Conservation (phyloP, 257 asterid species). For the Solanum virginianum region DNA sequence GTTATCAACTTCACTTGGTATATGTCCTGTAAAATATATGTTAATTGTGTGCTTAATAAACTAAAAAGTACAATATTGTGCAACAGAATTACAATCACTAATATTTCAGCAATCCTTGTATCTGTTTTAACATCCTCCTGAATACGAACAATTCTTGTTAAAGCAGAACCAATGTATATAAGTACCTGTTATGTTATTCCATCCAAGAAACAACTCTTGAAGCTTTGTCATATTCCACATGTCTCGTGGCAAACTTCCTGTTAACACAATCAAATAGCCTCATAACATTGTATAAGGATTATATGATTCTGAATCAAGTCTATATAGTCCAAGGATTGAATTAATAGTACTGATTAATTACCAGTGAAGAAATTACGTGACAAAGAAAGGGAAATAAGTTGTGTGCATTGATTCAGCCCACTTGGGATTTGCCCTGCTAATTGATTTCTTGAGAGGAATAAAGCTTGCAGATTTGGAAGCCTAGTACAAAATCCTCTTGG, state of each 20-base stretch:
- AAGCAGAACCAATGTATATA: background rate
- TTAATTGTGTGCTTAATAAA: background rate
- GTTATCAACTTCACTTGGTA: background rate
- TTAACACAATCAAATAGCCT: background rate
- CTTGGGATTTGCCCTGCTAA: slow-evolving; percentile 6
- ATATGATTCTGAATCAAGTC: background rate
- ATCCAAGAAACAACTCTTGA: background rate
- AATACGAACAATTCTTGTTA: background rate
- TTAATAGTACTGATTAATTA: background rate
- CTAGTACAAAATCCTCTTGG: background rate
- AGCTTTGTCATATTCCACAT: slow-evolving; percentile 7
- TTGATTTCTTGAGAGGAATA: background rate
- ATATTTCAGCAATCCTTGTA: background rate
- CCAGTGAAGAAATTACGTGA: slow-evolving; percentile 2
- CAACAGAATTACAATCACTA: background rate
- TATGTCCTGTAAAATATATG: background rate
- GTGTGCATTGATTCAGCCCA: background rate
- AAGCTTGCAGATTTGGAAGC: background rate
- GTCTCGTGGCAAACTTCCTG: slow-evolving; percentile 2
- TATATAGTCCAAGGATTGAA: background rate
- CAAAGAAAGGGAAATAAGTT: background rate
- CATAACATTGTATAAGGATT: background rate
- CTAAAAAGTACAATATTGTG: background rate
- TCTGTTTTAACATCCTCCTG: background rate
- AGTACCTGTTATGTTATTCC: background rate